phyloP scores from a whole-genome alignment of 495 filamentous ascomycete species.

The Neurospora pannonica region DNA sequence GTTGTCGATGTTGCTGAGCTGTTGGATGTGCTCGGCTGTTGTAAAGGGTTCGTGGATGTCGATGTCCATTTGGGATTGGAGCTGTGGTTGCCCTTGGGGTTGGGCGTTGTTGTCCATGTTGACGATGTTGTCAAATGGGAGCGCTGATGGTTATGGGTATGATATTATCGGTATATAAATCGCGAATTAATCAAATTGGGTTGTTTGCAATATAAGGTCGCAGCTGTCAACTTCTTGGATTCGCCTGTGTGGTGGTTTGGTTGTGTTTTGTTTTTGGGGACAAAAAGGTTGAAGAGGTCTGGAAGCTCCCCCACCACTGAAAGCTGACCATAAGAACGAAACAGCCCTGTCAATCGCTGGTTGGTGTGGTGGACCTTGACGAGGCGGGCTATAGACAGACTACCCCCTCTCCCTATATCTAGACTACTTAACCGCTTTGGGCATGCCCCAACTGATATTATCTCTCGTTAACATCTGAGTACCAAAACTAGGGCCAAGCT shows the following conservation, averaged over 20 bases:
- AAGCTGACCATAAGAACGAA: not conserved
- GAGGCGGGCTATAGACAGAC: no score
- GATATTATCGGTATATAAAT: not conserved
- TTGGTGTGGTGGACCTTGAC: not conserved
- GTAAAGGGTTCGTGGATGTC: slow-evolving; percentile 40
- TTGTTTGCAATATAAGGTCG: not conserved
- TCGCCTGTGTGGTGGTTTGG: not conserved
- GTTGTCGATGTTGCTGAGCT: slow-evolving; percentile 67
- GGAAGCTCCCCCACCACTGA: not conserved
- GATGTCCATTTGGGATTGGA: not conserved
- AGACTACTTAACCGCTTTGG: no score
- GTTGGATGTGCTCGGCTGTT: slow-evolving; percentile 62
- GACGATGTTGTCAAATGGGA: not conserved
- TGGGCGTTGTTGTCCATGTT: slow-evolving; percentile 6
- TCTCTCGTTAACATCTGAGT: no score
- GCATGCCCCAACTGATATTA: no score
- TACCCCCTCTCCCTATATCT: no score
- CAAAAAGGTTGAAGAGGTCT: not conserved
- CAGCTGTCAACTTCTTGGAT: not conserved
- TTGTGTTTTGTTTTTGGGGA: not conserved
- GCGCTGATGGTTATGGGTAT: not conserved
- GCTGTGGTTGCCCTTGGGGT: not conserved
- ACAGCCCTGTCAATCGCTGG: not conserved
- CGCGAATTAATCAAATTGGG: not conserved
- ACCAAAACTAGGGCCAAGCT: no score